phyloP scores from a whole-genome alignment of 768 basidiomycete species.

The Pisolithus tinctorius region DNA sequence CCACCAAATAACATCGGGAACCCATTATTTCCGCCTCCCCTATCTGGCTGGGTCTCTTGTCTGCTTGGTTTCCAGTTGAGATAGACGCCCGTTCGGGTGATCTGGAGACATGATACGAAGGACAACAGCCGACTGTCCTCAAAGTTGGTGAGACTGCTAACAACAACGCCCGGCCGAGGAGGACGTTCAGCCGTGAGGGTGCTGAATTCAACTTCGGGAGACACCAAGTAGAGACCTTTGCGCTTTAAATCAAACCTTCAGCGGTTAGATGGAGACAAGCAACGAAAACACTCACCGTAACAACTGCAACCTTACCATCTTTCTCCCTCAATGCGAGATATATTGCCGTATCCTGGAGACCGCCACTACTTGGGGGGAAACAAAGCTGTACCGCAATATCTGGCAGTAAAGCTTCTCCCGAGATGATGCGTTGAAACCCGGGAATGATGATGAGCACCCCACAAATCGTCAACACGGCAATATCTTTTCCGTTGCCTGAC shows the following conservation, averaged over 20 bases:
- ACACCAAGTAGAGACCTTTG: slow-evolving; percentile 21
- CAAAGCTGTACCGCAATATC: slow-evolving; percentile 24
- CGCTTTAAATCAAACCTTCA: not conserved
- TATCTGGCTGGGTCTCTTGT: too few relatives aligned
- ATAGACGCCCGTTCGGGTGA: slow-evolving; percentile 47
- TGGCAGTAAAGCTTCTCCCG: slow-evolving; percentile 34
- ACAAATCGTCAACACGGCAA: slow-evolving; percentile 23
- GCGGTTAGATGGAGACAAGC: not conserved
- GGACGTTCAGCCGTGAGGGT: slow-evolving; percentile 20
- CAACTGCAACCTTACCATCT: slow-evolving; percentile 37
- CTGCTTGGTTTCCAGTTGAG: slow-evolving; percentile 36
- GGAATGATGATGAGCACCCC: slow-evolving; percentile 23
- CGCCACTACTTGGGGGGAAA: slow-evolving; percentile 12
- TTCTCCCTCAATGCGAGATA: slow-evolving; percentile 44
- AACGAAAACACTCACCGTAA: slow-evolving; percentile 34
- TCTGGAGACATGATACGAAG: slow-evolving; percentile 45
- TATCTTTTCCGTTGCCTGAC: slow-evolving; percentile 39
- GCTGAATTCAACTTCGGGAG: slow-evolving; percentile 18
- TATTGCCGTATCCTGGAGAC: slow-evolving; percentile 23
- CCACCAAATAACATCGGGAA: not conserved
- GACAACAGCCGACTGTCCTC: slow-evolving; percentile 12
- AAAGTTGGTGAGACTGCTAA: slow-evolving; percentile 13
- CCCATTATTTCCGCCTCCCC: not conserved
- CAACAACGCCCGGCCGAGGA: slow-evolving; percentile 26
- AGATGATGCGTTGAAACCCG: slow-evolving; percentile 20